These are phyloP conservation scores for Collybiopsis luxurians DNA, from an alignment of 768 basidiomycete genomes.

Conservation along the genomic window DNA sequence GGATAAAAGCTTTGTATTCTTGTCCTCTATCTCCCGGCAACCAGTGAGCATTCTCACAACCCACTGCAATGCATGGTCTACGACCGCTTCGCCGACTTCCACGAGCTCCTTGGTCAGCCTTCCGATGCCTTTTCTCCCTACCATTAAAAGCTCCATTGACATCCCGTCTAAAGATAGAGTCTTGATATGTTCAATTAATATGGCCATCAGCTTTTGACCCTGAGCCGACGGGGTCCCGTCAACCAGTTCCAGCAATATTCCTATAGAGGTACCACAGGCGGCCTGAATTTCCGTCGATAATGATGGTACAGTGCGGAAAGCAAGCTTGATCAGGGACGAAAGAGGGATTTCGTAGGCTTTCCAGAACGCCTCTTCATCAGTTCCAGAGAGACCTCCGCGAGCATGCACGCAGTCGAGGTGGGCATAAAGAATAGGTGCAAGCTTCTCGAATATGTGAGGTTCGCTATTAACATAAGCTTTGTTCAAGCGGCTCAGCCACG, in stretches of 20 bases:
- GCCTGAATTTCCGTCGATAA: slow-evolving; percentile 13
- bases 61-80: slow-evolving; percentile 52
- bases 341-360: slow-evolving; percentile 24
- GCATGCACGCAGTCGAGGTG: slow-evolving; percentile 40
- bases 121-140: slow-evolving; percentile 24
- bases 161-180: slow-evolving; percentile 21
- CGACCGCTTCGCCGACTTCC: slow-evolving; percentile 26
- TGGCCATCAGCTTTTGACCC: slow-evolving; percentile 16
- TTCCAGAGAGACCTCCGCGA: neutral
- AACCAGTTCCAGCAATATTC: slow-evolving; percentile 21
- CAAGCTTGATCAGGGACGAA: slow-evolving; percentile 17
- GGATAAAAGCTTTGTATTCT: slow-evolving; percentile 19
- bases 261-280: slow-evolving; percentile 24
- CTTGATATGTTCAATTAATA: slow-evolving; percentile 25
- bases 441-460: slow-evolving; percentile 7
- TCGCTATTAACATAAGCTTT: neutral
- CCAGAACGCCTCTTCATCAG: slow-evolving; percentile 24
- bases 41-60: slow-evolving; percentile 44
- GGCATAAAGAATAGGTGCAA: slow-evolving; percentile 41
- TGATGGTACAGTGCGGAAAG: neutral
- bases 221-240: slow-evolving; percentile 15
- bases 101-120: slow-evolving; percentile 16
- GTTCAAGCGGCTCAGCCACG: slow-evolving; percentile 40
- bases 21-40: slow-evolving; percentile 22
- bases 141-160: slow-evolving; percentile 25